Conservation (phyloP, 2,329 filamentous ascomycete genomes). For the Fonsecaea pugnacius region DNA sequence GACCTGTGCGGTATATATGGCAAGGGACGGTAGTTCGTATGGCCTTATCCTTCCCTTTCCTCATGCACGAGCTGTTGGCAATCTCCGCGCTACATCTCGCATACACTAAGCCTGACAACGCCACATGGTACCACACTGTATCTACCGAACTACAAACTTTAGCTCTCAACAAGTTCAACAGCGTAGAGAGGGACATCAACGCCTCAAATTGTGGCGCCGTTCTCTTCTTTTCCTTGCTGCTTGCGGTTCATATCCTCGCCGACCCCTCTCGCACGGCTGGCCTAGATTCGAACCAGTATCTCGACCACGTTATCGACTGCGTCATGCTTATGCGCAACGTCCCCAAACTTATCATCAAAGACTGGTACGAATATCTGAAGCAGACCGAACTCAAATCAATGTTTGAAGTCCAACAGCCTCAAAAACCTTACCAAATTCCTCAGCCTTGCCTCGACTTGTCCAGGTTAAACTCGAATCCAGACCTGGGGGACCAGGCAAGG, state of each 20-base stretch:
- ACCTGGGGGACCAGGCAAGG: conserved; percentile 17
- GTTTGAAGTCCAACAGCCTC: conserved; percentile 12
- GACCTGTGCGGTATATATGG: conserved; percentile 3
- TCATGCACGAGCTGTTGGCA: conserved; percentile 38
- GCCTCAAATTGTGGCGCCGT: conserved; percentile 26
- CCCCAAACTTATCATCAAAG: conserved; percentile 17
- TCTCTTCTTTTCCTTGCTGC: conserved; percentile 25
- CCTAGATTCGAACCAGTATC: conserved; percentile 20
- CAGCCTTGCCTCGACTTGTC: conserved; percentile 19
- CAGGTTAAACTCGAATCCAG: conserved; percentile 10
- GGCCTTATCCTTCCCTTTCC: conserved; percentile 27
- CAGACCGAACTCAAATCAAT: conserved; percentile 19
- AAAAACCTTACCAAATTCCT: conserved; percentile 22
- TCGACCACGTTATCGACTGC: conserved; percentile 25
- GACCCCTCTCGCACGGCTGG: conserved; percentile 18
- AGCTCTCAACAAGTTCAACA: conserved; percentile 26
- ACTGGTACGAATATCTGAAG: conserved; percentile 20
- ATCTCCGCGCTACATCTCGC: conserved; percentile 38
- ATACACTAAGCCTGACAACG: conserved; percentile 20
- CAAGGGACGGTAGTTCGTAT: conserved; percentile 6
- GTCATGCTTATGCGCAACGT: conserved; percentile 27
- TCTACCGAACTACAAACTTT: conserved; percentile 27
- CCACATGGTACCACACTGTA: conserved; percentile 17
- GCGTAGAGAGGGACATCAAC: conserved; percentile 16
- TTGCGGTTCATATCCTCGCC: conserved; percentile 25